phyloP scores from a whole-genome alignment of 2,329 filamentous ascomycete species.

The Geosmithia putterillii region DNA sequence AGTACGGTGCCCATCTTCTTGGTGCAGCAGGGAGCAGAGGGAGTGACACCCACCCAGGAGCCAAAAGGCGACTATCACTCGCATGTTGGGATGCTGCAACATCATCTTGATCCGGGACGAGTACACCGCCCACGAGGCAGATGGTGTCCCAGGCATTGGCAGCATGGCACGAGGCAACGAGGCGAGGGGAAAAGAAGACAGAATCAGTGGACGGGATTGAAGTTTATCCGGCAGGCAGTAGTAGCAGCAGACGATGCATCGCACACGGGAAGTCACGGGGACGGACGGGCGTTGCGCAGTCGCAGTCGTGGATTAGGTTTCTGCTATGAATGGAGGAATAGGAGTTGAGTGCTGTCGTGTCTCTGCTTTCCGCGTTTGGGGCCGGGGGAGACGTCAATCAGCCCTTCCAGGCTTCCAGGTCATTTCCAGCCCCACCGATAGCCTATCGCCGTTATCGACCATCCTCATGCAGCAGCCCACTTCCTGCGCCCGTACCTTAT shows the following conservation, averaged over 20 bases:
- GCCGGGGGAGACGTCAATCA: no score
- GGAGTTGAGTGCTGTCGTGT: no score
- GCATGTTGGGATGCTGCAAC: constrained; percentile 55
- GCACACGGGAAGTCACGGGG: neutral
- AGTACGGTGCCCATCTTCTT: neutral
- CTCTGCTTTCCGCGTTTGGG: no score
- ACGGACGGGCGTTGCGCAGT: neutral
- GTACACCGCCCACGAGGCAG: constrained; percentile 64
- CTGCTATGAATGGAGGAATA: no score
- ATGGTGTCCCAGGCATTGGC: constrained; percentile 44
- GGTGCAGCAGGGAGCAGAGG: neutral
- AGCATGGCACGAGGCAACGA: constrained; percentile 19
- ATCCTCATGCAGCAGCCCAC: no score
- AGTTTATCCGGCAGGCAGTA: neutral
- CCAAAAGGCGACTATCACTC: constrained; percentile 79
- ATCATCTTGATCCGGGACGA: constrained; percentile 49
- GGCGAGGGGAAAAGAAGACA: constrained; percentile 4
- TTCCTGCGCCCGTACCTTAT: no score
- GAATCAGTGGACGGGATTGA: neutral
- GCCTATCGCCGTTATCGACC: no score
- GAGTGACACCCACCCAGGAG: constrained; percentile 57
- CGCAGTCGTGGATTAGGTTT: neutral
- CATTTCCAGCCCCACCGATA: no score
- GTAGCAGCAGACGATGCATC: neutral
- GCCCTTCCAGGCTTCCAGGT: no score